A percentile compares a stretch with the other conserved stretches of the same genome.
These are phyloP conservation scores for Thozetella sp. DNA, from an alignment of 495 filamentous ascomycete genomes.

Conservation along the genomic window DNA sequence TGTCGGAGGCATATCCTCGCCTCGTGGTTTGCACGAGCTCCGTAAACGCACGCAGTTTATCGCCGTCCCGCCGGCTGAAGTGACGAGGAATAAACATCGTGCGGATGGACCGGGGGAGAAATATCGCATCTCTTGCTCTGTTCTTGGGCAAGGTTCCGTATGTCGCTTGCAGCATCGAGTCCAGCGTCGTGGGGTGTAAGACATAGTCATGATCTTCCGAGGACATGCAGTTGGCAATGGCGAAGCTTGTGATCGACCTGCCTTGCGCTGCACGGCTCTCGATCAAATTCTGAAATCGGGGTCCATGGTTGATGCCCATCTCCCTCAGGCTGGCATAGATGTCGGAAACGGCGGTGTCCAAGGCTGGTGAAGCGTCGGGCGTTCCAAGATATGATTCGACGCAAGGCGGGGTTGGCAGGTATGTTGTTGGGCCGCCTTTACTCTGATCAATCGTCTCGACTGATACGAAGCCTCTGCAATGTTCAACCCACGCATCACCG, in stretches of 20 bases:
- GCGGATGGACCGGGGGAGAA: conserved; percentile 27
- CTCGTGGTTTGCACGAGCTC: conserved; percentile 12
- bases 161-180: conserved; percentile 21
- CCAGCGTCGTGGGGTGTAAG: conserved; percentile 44
- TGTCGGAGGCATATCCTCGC: conserved; percentile 12
- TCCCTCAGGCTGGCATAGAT: conserved; percentile 8
- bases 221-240: conserved; percentile 20
- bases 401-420: conserved; percentile 29
- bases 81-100: conserved; percentile 21
- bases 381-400: background rate
- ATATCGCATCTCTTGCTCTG: conserved; percentile 17
- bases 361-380: conserved; percentile 32
- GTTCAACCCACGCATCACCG: conserved; percentile 21
- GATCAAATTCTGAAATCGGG: conserved; percentile 25
- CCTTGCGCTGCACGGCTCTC: conserved; percentile 2
- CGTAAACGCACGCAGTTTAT: background rate
- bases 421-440: background rate
- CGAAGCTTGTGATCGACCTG: conserved; percentile 11
- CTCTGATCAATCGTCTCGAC: conserved; percentile 5
- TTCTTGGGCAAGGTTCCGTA: conserved; percentile 21
- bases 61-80: conserved; percentile 7
- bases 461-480: conserved; percentile 27
- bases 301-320: conserved; percentile 14
- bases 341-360: conserved; percentile 28
- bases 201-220: conserved; percentile 24